Conservation (phyloP, 1,284 basidiomycete species). For the Ceratobasidium sp. region DNA sequence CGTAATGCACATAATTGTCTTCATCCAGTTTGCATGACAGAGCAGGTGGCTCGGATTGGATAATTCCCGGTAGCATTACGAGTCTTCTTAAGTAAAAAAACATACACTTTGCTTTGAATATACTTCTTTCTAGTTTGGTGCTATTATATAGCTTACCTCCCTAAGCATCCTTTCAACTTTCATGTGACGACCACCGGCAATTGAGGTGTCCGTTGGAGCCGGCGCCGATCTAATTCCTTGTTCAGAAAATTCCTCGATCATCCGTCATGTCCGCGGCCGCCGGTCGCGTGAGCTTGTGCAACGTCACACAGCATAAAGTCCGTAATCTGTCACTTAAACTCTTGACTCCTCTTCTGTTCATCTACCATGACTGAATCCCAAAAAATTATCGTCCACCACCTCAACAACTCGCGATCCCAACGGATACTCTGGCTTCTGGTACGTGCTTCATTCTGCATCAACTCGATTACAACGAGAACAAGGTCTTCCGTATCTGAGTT, state of each 20-base stretch:
- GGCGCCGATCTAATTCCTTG: conserved; percentile 1
- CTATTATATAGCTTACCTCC: too few relatives aligned
- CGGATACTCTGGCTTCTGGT: conserved; percentile 62
- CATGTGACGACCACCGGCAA: not conserved
- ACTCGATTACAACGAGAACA: not conserved
- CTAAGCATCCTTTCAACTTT: too few relatives aligned
- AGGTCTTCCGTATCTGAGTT: too few relatives aligned
- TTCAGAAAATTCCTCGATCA: not conserved
- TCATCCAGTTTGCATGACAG: too few relatives aligned
- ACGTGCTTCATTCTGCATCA: conserved; percentile 40
- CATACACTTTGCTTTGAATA: too few relatives aligned
- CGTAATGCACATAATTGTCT: too few relatives aligned
- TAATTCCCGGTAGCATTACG: too few relatives aligned
- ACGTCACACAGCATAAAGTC: not conserved
- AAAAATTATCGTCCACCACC: conserved; percentile 48
- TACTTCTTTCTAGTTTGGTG: too few relatives aligned
- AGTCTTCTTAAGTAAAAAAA: too few relatives aligned
- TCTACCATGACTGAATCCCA: conserved; percentile 40
- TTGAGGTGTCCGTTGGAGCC: not conserved
- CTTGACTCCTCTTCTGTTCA: not conserved
- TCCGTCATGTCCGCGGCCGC: not conserved
- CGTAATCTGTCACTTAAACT: not conserved
- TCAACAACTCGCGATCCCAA: conserved; percentile 40
- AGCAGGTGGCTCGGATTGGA: too few relatives aligned
- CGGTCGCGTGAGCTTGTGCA: too few relatives aligned